Evolutionary conservation across 768 basidiomycete genomes (phyloP), one percentile per base, ranked within the genome.

Genomic region (Ephemerocybe angulata): DNA sequence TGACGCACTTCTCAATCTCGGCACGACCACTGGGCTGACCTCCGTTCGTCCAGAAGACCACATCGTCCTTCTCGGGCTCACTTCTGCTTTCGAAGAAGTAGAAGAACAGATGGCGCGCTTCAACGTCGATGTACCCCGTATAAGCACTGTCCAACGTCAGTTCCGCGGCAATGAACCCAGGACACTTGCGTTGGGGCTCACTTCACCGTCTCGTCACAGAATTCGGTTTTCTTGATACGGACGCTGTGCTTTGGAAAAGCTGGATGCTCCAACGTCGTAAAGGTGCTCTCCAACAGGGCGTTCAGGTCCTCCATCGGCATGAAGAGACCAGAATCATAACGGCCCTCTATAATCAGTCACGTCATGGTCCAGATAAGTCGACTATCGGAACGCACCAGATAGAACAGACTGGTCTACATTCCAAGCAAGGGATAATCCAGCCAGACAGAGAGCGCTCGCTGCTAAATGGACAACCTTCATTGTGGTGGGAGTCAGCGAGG

Each of bases 1-100:
- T 48, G 25, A 28, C 30, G 10, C 33, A 15, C 29, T 24, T 15
- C 33, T 25, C 24, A 29, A 43, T 31, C 22, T n/a, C 11, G 11
- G 17, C 7, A 44, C 4, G 1, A 54, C 50, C 38, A 38, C 15
- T n/a, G 15, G 17, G 7, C 38, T 41, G 5, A 64, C 76, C 86
- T 60, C 77, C 77, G 44, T 75, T 78, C 1, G 75, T 76, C 77
- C 78, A 80, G 62, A 85, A 81, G 19, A 85, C 80, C 12, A 85
- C 78, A 58, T 84, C 83, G 64, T 85, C 84, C 53, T 70, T 77
- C 25, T 77, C 77, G 6, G 85, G 85, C 55, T 85, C 71, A 47
- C 69, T 78, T 49, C 88, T 71, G 53, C 83, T 85, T 66, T 90
- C 86, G 65, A 89, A 90, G 65, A 89, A 89, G 71, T 87, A 87